phyloP scores from a whole-genome alignment of 2,329 filamentous ascomycete species.

The Pseudopyrenochaeta lycopersici region DNA sequence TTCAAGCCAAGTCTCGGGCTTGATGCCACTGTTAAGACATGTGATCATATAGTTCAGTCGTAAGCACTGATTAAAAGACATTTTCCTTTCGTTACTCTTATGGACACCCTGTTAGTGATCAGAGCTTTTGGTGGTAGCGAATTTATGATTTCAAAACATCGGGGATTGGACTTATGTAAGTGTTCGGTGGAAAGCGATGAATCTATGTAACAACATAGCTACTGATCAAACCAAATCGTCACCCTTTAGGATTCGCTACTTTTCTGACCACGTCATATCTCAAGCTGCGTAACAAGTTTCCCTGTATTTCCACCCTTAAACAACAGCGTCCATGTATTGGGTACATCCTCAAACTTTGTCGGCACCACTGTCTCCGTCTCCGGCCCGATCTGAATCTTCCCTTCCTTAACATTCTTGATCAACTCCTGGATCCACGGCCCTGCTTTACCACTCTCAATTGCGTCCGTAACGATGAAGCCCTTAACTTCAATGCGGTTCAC shows the following conservation, averaged over 20 bases:
- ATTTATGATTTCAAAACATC: too few relatives aligned
- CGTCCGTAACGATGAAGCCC: slow-evolving; percentile 58
- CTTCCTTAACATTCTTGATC: slow-evolving; percentile 48
- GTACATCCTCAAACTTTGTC: slow-evolving; percentile 59
- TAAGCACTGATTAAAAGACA: too few relatives aligned
- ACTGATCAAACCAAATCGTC: not conserved
- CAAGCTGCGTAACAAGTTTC: slow-evolving; percentile 56
- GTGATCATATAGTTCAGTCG: too few relatives aligned
- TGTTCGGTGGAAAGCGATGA: too few relatives aligned
- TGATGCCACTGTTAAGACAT: too few relatives aligned
- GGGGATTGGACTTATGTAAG: too few relatives aligned
- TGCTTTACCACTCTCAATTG: slow-evolving; percentile 36
- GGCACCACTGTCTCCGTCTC: slow-evolving; percentile 60
- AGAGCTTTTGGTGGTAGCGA: too few relatives aligned
- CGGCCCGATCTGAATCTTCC: slow-evolving; percentile 56
- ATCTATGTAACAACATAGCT: too few relatives aligned
- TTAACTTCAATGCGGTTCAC: slow-evolving; percentile 53
- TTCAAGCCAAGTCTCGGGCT: too few relatives aligned
- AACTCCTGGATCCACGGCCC: slow-evolving; percentile 34
- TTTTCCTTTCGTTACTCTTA: too few relatives aligned
- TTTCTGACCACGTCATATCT: slow-evolving; percentile 3
- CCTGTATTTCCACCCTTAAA: slow-evolving; percentile 59
- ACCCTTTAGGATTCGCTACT: not conserved
- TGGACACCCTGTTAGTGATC: too few relatives aligned
- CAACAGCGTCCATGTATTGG: slow-evolving; percentile 59